Base-by-base conservation (phyloP, 164 flowering plant species). In the Sextonia rubra region DNA sequence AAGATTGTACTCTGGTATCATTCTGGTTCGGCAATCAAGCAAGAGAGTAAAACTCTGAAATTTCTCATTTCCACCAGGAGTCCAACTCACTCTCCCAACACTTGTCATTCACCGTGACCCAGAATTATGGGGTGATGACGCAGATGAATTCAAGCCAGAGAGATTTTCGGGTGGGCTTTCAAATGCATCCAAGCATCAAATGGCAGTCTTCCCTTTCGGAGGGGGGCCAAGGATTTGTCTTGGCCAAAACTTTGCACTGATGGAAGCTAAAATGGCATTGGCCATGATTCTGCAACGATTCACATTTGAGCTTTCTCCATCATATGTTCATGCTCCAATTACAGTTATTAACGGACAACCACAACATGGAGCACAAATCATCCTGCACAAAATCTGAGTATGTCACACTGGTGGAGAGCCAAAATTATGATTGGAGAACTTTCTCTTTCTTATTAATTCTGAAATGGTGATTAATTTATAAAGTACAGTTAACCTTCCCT, bases 81-180 rank as follows among this genome's bases (percentile, higher is more conserved):
- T 75, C 23, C 69, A 69, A 17, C 32, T 75, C 3, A 44, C 68
- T 3, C 44, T 69, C 32, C 77, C 73, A 6, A 55, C 3, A 1
- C 6, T 63, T 48, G 68, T 75, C 20, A 75, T 75, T 37, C 77
- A 75, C 29, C 77, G 48, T 27, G 73, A 75, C 69, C 66, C 55
- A 12, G 73, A 49, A 63, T 55, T 69, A 20, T 75, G 77, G 77
- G 77, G 77, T 3, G 63, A 74, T 25, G 77, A 74, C 62, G 77
- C 77, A 64, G 73, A 62, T 44, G 77, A 69, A 15, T 74, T 74
- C 77, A 61, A 69, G 7, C 77, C 77, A 20, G 72, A 69, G 49
- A 26, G 73, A 44, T 69, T 74, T 26, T 27, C 48, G 27, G 58
- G 48, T 0, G 77, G 77, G 15, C 25, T 74, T 48, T 74, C 73